Evolutionary conservation across 306 rosid genomes (phyloP).

Genomic region (Citrullus mucosospermus): DNA sequence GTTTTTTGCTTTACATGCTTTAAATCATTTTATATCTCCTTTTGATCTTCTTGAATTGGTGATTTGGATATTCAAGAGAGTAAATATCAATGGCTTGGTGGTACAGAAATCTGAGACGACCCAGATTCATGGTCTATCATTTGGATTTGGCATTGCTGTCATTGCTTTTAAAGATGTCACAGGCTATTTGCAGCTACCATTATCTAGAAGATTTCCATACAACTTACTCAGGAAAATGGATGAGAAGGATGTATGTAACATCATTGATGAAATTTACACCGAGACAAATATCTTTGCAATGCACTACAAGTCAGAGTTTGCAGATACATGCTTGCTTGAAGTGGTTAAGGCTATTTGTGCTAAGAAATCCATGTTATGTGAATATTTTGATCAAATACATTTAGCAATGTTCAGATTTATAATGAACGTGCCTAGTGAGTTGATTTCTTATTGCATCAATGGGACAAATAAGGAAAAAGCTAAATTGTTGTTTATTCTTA

Average conservation of each 20-base stretch:
- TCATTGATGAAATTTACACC: constrained; percentile 51
- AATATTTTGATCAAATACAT: constrained; percentile 40
- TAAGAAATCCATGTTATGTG: constrained; percentile 33
- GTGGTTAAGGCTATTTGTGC: constrained; percentile 37
- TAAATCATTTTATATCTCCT: constrained; percentile 54
- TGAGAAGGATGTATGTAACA: constrained; percentile 20
- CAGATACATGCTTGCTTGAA: constrained; percentile 63
- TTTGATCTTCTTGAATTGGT: constrained; percentile 67
- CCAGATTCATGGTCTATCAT: constrained; percentile 29
- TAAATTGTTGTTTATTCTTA: constrained; percentile 52
- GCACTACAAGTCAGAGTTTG: constrained; percentile 34
- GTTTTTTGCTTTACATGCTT: constrained; percentile 33
- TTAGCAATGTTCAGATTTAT: constrained; percentile 42
- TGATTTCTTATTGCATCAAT: constrained; percentile 39
- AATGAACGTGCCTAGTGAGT: constrained; percentile 39
- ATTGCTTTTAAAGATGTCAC: constrained; percentile 55
- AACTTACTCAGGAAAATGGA: constrained; percentile 50
- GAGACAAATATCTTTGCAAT: constrained; percentile 28
- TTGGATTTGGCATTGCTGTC: constrained; percentile 61
- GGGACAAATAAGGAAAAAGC: constrained; percentile 37
- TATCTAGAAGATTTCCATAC: constrained; percentile 29
- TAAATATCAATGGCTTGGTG: constrained; percentile 20
- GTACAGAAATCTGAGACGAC: constrained; percentile 14
- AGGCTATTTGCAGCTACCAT: constrained; percentile 40
- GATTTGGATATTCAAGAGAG: constrained; percentile 54